Evolutionary conservation across 148 eudicot species (phyloP).

Genomic region (Rheum nobile): DNA sequence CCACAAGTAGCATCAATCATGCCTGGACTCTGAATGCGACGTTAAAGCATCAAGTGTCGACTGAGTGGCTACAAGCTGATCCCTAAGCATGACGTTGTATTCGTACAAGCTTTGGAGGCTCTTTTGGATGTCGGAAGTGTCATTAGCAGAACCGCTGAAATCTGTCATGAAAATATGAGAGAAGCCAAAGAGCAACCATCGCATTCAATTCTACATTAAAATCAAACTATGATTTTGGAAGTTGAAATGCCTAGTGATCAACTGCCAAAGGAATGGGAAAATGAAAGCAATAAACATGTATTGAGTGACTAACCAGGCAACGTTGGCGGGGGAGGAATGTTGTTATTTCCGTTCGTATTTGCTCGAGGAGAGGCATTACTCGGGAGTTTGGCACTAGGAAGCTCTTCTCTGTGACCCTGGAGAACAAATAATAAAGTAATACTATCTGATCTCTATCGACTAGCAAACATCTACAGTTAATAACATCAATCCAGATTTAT

Average conservation of each 20-base stretch:
- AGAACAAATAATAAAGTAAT: background rate
- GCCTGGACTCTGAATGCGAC: background rate
- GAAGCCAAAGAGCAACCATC: background rate
- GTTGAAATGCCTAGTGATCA: background rate
- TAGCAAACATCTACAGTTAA: background rate
- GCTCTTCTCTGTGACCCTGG: slow-evolving; percentile 5
- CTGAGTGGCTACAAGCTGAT: slow-evolving; percentile 37
- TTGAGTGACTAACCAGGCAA: slow-evolving; percentile 18
- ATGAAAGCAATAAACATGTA: background rate
- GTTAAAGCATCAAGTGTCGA: slow-evolving; percentile 38
- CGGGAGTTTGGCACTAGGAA: slow-evolving; percentile 14
- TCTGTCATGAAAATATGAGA: slow-evolving; percentile 17
- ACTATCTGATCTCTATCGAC: background rate
- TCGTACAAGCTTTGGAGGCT: slow-evolving; percentile 46
- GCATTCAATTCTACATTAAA: background rate
- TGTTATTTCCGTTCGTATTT: slow-evolving; percentile 12
- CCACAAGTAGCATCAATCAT: background rate
- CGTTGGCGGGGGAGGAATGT: slow-evolving; percentile 39
- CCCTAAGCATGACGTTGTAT: slow-evolving; percentile 54
- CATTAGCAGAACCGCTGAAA: slow-evolving; percentile 14
- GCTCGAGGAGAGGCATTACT: slow-evolving; percentile 9
- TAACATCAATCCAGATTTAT: background rate
- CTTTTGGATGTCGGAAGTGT: slow-evolving; percentile 37
- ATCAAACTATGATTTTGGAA: background rate
- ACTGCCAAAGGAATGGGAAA: background rate